Evolutionary conservation across 495 filamentous ascomycete species (phyloP).

Genomic region (Pyrenula massariospora): DNA sequence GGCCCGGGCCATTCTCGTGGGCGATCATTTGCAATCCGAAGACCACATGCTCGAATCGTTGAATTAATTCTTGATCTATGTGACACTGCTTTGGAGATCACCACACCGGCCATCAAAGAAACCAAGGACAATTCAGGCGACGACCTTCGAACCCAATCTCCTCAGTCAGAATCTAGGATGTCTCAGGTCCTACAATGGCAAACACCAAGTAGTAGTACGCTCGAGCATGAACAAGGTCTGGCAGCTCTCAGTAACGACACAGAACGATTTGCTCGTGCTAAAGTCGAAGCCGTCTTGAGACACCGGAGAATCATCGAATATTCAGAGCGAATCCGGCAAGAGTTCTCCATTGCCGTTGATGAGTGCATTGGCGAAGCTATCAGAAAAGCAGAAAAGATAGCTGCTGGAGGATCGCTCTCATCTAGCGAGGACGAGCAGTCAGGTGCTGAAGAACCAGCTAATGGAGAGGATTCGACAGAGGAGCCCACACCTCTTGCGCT

Average conservation of each 20-base stretch:
- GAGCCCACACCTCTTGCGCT: background rate
- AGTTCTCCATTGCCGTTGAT: conserved; percentile 81
- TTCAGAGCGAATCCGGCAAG: conserved; percentile 84
- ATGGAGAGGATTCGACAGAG: conserved; percentile 13
- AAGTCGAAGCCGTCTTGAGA: conserved; percentile 85
- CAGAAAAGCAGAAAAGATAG: conserved; percentile 79
- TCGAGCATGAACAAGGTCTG: conserved; percentile 91
- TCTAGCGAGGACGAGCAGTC: conserved; percentile 33
- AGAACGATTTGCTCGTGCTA: conserved; percentile 65
- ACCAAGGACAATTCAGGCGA: conserved; percentile 49
- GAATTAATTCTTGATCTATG: conserved; percentile 91
- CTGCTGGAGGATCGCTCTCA: conserved; percentile 58
- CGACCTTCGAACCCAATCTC: conserved; percentile 81
- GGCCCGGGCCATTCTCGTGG: conserved; percentile 61
- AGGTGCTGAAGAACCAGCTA: conserved; percentile 13
- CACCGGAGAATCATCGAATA: conserved; percentile 93
- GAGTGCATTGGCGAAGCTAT: conserved; percentile 91
- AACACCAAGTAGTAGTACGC: conserved; percentile 75
- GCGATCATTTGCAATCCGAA: conserved; percentile 75
- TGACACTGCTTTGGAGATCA: conserved; percentile 92
- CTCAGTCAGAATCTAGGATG: conserved; percentile 86
- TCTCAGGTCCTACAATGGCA: conserved; percentile 93
- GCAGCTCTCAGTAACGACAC: conserved; percentile 82
- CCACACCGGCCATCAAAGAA: conserved; percentile 83
- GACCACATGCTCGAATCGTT: conserved; percentile 83